Base-by-base conservation (phyloP, 139 green algal species). In the Gonium pectorale region DNA sequence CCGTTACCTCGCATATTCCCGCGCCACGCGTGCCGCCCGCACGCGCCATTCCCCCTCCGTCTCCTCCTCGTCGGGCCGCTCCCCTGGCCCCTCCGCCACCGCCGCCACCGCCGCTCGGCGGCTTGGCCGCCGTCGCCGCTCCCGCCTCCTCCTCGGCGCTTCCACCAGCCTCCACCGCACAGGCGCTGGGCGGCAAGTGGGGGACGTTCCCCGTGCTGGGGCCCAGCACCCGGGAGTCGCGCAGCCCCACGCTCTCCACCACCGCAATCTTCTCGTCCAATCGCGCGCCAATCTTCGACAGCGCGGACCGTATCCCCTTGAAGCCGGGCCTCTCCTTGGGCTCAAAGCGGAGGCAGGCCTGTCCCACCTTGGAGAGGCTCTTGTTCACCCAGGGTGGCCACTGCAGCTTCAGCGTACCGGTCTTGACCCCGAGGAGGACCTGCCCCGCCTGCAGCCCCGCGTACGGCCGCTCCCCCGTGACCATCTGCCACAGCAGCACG, bases 401-500 rank as follows among this genome's bases (percentile, higher is more conserved):
- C 44, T 78, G 40, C 41, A 89, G 77, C 68, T 64, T 72, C 27
- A 89, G 68, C 5, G 35, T 82, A 41, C 78, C 77, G 24, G 51
- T 86, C 69, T 89, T 83, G 67, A 86, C 82, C 43, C 85, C 85
- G 35, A 86, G 82, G 54, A 89, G 68, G 41, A 89, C 79, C 41
- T 86, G 79, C 5, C 78, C 86, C 5, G 86, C 69, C 33, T 86
- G 79, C 86, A 89, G 29, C 17, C 79, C 86, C 22, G 77, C 44
- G 60, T 83, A 89, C 5, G 86, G 86, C 44, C 83, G 86, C 79
- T 80, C 19, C 2, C 86, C 78, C 3, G 79, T 86, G 33, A 29
- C 68, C 85, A 89, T 89, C 66, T 86, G 84, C 85, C 85, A 89
- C 64, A 89, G 60, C 59, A 89, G 51, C 43, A 89, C 68, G 44